Percentiles rank a stretch among this genome's conserved stretches.
These are phyloP conservation scores for Scutellaria barbata DNA, from an alignment of 257 asterid genomes.

Conservation along the genomic window DNA sequence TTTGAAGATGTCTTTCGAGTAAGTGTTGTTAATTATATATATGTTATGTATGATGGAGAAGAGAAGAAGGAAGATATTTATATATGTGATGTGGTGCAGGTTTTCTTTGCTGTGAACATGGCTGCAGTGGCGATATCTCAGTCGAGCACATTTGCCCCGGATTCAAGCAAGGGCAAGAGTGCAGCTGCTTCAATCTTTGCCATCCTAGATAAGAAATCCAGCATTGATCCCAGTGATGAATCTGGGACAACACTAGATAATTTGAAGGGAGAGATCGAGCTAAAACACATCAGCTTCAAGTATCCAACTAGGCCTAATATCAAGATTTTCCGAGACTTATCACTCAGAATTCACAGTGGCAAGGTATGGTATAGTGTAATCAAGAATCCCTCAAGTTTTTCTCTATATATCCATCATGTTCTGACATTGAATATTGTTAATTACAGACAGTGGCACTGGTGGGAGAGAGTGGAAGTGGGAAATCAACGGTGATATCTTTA, in stretches of 20 bases:
- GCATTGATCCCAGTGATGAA: conserved; percentile 61
- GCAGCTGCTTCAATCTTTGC: conserved; percentile 61
- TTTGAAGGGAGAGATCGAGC: conserved; percentile 59
- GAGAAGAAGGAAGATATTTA: background rate
- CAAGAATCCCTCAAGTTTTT: no score
- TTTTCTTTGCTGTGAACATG: conserved; percentile 61
- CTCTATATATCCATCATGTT: background rate
- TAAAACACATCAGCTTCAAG: conserved; percentile 55
- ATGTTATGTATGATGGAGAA: background rate
- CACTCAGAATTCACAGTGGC: conserved; percentile 57
- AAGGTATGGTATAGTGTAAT: conserved; percentile 40
- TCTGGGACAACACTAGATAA: conserved; percentile 50
- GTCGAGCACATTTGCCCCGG: conserved; percentile 64
- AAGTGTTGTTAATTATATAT: conserved; percentile 20
- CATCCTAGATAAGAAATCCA: conserved; percentile 60
- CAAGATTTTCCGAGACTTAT: conserved; percentile 55
- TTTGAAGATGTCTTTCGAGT: conserved; percentile 54
- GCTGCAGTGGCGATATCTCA: conserved; percentile 60
- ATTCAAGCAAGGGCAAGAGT: conserved; percentile 59
- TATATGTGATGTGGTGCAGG: conserved; percentile 39
- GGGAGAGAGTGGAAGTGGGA: conserved; percentile 87
- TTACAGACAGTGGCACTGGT: conserved; percentile 71
- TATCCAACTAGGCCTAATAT: conserved; percentile 65
- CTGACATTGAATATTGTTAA: background rate
- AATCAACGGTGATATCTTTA: conserved; percentile 66